These are phyloP conservation scores for Polysphondylium violaceum DNA, from an alignment of 78 protist species.

Conservation along the genomic window DNA sequence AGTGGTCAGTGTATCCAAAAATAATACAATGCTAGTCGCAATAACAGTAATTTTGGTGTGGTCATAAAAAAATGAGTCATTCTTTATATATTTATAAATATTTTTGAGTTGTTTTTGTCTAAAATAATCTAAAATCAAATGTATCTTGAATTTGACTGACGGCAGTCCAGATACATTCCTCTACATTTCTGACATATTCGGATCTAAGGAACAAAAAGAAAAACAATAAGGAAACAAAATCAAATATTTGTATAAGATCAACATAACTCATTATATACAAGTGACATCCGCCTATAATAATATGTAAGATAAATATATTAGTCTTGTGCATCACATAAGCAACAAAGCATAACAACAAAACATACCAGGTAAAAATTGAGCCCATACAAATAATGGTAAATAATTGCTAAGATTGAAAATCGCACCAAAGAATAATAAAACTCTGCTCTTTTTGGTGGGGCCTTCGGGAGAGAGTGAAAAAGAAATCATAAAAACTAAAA, in stretches of 20 bases:
- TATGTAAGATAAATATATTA: neutral
- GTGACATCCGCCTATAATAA: slow-evolving; percentile 51
- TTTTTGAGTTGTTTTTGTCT: slow-evolving; percentile 10
- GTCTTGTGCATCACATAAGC: neutral
- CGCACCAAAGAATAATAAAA: slow-evolving; percentile 62
- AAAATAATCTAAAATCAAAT: slow-evolving; percentile 76
- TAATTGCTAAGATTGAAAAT: slow-evolving; percentile 52
- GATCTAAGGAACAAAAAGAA: slow-evolving; percentile 80
- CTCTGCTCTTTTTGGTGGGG: slow-evolving; percentile 69
- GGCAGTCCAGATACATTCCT: slow-evolving; percentile 86
- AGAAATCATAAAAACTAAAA: slow-evolving; percentile 44
- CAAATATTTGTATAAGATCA: slow-evolving; percentile 64
- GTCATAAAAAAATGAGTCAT: too few species aligned
- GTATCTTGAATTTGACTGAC: slow-evolving; percentile 86
- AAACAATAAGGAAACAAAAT: slow-evolving; percentile 70
- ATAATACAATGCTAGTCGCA: too few species aligned
- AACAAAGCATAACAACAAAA: neutral
- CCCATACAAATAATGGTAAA: slow-evolving; percentile 74
- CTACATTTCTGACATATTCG: slow-evolving; percentile 81
- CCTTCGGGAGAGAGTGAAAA: slow-evolving; percentile 50
- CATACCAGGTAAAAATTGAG: slow-evolving; percentile 63
- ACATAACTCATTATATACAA: slow-evolving; percentile 66
- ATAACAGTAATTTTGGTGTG: too few species aligned
- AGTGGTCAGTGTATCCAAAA: too few species aligned
- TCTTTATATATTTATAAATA: too few species aligned